Conservation (phyloP, 176 grass and related monocot species). For the Thalia dealbata region DNA sequence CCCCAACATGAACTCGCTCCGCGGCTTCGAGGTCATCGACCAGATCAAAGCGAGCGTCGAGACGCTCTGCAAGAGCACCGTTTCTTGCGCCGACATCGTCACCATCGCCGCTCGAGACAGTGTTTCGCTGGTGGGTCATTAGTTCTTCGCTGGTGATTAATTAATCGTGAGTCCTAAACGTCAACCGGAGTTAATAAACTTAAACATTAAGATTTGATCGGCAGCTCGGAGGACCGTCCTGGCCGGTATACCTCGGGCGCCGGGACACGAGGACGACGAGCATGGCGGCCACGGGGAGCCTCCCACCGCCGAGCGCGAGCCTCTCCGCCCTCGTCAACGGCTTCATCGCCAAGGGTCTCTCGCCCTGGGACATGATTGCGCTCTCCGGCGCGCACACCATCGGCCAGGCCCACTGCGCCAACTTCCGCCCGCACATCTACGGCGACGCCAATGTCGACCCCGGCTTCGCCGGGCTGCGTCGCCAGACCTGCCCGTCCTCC, state of each 20-base stretch:
- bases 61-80: slow-evolving; percentile 7
- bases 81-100: slow-evolving; percentile 52
- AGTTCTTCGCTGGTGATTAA: slow-evolving; percentile 12
- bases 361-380: slow-evolving; percentile 49
- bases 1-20: slow-evolving; percentile 31
- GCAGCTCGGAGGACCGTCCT: slow-evolving; percentile 35
- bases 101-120: slow-evolving; percentile 47
- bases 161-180: not conserved
- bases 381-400: slow-evolving; percentile 64
- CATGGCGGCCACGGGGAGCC: slow-evolving; percentile 31
- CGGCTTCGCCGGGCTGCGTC: slow-evolving; percentile 32
- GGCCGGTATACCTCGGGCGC: slow-evolving; percentile 24
- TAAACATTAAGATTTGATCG: not conserved
- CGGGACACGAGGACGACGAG: slow-evolving; percentile 39
- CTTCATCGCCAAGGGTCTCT: slow-evolving; percentile 42
- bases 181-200: no score
- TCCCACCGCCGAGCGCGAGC: slow-evolving; percentile 28
- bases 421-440: slow-evolving; percentile 49
- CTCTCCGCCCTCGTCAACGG: slow-evolving; percentile 21
- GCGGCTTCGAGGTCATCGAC: slow-evolving; percentile 48
- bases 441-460: slow-evolving; percentile 39
- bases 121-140: slow-evolving; percentile 29
- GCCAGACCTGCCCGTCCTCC: slow-evolving; percentile 24
- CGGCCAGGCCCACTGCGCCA: slow-evolving; percentile 37
- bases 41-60: slow-evolving; percentile 34